Evolutionary conservation across 331 rosid species (phyloP), one percentile per base, ranked within the genome.

Genomic region (Quercus phellos): DNA sequence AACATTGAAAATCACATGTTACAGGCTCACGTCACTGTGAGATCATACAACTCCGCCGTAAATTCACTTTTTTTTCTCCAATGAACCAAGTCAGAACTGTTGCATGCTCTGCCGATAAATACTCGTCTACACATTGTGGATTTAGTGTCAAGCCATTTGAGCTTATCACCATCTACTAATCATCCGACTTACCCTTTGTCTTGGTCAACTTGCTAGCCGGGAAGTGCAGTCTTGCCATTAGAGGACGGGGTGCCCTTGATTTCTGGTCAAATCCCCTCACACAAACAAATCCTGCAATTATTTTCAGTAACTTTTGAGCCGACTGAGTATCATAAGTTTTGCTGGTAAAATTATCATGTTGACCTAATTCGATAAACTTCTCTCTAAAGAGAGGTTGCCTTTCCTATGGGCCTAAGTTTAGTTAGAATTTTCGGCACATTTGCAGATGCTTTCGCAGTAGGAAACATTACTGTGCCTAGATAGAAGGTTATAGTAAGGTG

Each of bases 231-330:
- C 98, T 86, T 18, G 99, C 96, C 82, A 88, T 87, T 55, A 96
- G 80, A 61, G 99, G 99, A 1, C 99, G 98, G 11, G 99, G 99
- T 27, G 92, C 89, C 63, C 98, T 79, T 4, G 90, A 60, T 85
- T 70, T 71, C 55, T 83, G 82, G 74, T 96, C 96, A 84, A 93
- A 96, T 27, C 98, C 99, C 42, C 99, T 88, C 75, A 96, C 98
- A 70, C 98, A 96, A 32, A 96, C 93, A 81, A 75, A 88, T 29
- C 99, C 98, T 96, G 91, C 89, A 90, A 84, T 46, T 70, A 72
- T 70, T 53, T 81, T 46, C 27, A 58, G 24, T 63, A 60, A 24
- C 6, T 38, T 74, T 55, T 81, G 4, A 77, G 79, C 67, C 77
- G 78, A 43, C 22, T 68, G 17, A 50, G 26, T 22, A 68, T 70